Conservation (phyloP, 2,329 filamentous ascomycete species). For the Dichotomopilus funicola region DNA sequence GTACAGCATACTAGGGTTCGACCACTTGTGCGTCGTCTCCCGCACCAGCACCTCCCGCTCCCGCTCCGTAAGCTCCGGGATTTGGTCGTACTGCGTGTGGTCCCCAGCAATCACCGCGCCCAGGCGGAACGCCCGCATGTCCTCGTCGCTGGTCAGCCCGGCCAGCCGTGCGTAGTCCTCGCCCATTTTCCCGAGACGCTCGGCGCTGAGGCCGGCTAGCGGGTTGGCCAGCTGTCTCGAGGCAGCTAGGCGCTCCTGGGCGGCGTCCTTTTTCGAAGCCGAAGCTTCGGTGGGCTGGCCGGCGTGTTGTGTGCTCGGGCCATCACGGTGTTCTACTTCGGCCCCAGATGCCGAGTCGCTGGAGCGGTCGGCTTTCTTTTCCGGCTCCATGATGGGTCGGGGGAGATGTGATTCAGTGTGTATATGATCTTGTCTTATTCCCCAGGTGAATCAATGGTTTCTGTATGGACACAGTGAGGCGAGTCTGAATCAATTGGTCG, state of each 20-base stretch:
- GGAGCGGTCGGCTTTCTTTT: conserved; percentile 13
- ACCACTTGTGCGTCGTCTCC: conserved; percentile 62
- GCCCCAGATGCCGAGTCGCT: conserved; percentile 10
- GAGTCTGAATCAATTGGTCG: too few relatives aligned
- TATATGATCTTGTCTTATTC: too few relatives aligned
- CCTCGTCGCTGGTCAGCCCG: conserved; percentile 47
- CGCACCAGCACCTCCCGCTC: conserved; percentile 52
- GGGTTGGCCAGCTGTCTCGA: conserved; percentile 37
- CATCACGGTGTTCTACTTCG: conserved; percentile 13
- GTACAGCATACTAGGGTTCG: conserved; percentile 59
- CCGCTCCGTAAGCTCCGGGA: conserved; percentile 48
- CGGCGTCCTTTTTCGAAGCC: conserved; percentile 22
- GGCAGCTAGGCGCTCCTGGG: conserved; percentile 29
- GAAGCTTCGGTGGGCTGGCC: background rate
- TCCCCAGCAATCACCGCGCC: conserved; percentile 53
- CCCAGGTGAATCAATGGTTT: too few relatives aligned
- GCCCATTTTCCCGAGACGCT: conserved; percentile 49
- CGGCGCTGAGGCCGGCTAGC: conserved; percentile 33
- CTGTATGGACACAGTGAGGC: too few relatives aligned
- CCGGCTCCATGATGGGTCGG: background rate
- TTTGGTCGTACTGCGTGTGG: conserved; percentile 41
- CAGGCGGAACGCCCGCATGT: conserved; percentile 52
- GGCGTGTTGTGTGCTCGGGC: background rate
- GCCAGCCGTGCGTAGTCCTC: conserved; percentile 52
- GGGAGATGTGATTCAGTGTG: background rate